A percentile compares a stretch with the other conserved stretches of the same genome.
phyloP scores from a whole-genome alignment of 2,329 filamentous ascomycete genomes.

The Aspergillus transmontanensis region DNA sequence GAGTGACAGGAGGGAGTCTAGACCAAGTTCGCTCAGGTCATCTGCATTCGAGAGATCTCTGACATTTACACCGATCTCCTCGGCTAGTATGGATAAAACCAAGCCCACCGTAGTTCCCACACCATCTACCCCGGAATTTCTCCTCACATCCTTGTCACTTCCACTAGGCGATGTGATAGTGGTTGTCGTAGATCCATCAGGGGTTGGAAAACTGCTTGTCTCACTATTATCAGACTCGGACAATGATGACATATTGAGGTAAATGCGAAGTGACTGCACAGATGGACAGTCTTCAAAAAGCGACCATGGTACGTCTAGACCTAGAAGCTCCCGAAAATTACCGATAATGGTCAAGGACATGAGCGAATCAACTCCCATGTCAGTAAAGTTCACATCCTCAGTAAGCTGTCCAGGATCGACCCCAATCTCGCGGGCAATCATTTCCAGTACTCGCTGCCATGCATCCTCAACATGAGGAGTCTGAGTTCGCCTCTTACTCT shows the following conservation, averaged over 20 bases:
- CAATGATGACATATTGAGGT: background rate
- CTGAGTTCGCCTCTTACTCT: background rate
- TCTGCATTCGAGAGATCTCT: background rate
- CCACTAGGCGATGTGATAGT: background rate
- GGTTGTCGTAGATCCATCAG: background rate
- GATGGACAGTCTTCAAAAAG: background rate
- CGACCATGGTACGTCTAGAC: background rate
- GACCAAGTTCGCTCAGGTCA: background rate
- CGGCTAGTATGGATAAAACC: background rate
- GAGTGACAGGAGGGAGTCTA: background rate
- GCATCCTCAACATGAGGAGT: background rate
- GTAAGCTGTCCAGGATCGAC: background rate
- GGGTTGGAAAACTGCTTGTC: background rate
- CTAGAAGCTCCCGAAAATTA: background rate
- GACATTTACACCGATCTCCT: background rate
- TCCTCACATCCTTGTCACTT: background rate
- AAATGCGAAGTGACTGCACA: background rate
- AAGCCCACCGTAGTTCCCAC: background rate
- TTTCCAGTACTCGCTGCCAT: background rate
- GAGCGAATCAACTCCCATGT: constrained; percentile 2
- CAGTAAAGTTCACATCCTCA: background rate
- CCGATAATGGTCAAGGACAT: background rate
- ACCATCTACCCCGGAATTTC: background rate
- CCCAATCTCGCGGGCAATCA: background rate
- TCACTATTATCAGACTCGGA: background rate